These are phyloP conservation scores for Asterophora lycoperdoides DNA, from an alignment of 768 basidiomycete species.

Conservation along the genomic window DNA sequence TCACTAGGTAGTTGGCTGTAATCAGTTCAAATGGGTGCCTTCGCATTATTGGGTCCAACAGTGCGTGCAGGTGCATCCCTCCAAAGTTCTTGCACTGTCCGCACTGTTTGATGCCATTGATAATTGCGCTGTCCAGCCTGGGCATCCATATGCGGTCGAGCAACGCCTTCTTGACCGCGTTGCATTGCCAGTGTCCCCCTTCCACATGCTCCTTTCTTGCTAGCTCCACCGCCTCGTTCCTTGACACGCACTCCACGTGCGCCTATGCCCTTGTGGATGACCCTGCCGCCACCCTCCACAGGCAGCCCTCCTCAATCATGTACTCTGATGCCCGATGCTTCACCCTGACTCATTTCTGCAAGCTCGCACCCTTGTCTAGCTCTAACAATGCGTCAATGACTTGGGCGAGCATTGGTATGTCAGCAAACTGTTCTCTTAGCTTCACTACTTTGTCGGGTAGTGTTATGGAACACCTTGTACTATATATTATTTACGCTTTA, in stretches of 20 bases:
- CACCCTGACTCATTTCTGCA: slow-evolving; percentile 14
- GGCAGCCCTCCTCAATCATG: neutral
- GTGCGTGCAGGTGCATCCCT: too few relatives aligned
- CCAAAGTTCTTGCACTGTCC: too few relatives aligned
- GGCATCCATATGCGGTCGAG: slow-evolving; percentile 26
- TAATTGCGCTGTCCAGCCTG: slow-evolving; percentile 22
- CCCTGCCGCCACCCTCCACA: slow-evolving; percentile 24
- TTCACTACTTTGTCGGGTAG: neutral
- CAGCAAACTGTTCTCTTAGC: slow-evolving; percentile 15
- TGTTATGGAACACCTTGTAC: too few relatives aligned
- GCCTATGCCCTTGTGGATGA: slow-evolving; percentile 17
- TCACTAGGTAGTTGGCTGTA: slow-evolving; percentile 20
- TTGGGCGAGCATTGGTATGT: neutral
- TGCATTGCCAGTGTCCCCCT: slow-evolving; percentile 31
- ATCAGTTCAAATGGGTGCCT: slow-evolving; percentile 35
- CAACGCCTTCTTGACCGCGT: slow-evolving; percentile 27
- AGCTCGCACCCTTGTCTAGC: slow-evolving; percentile 11
- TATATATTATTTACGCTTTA: too few relatives aligned
- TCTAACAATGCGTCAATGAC: slow-evolving; percentile 8
- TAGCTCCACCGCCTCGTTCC: neutral
- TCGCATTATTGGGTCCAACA: slow-evolving; percentile 20
- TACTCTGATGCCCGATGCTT: slow-evolving; percentile 22
- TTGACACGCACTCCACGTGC: slow-evolving; percentile 25
- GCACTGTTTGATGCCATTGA: slow-evolving; percentile 3
- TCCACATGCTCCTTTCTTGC: slow-evolving; percentile 20